Evolutionary conservation across 306 rosid species (phyloP).

Genomic region (Castanea mollissima): DNA sequence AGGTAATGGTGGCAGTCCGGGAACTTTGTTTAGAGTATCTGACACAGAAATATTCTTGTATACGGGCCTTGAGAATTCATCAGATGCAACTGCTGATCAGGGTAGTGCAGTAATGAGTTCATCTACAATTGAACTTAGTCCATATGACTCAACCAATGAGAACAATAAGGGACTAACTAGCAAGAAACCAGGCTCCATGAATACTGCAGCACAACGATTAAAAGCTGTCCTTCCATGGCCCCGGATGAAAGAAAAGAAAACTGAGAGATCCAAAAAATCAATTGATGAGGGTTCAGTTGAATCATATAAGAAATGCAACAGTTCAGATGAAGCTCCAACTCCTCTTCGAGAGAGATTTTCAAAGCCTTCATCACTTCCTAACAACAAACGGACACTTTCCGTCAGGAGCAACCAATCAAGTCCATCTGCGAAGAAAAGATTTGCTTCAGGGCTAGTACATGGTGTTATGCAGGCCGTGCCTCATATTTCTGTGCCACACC

Average conservation of each 20-base stretch:
- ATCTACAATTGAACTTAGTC: slow-evolving; percentile 51
- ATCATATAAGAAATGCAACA: slow-evolving; percentile 46
- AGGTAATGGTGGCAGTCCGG: slow-evolving; percentile 77
- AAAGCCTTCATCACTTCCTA: slow-evolving; percentile 55
- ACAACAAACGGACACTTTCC: slow-evolving; percentile 79
- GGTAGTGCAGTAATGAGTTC: slow-evolving; percentile 45
- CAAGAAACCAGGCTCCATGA: slow-evolving; percentile 67
- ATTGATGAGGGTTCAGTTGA: slow-evolving; percentile 45
- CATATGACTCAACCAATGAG: slow-evolving; percentile 30
- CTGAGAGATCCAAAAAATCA: slow-evolving; percentile 36
- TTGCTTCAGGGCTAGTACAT: slow-evolving; percentile 70
- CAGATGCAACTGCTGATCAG: slow-evolving; percentile 45
- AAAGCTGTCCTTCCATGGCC: slow-evolving; percentile 76
- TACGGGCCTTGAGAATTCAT: slow-evolving; percentile 68
- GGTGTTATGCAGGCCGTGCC: slow-evolving; percentile 66
- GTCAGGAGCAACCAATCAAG: slow-evolving; percentile 87
- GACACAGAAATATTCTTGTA: slow-evolving; percentile 76
- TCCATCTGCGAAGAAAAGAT: slow-evolving; percentile 92
- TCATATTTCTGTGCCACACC: slow-evolving; percentile 23
- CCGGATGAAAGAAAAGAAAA: slow-evolving; percentile 49
- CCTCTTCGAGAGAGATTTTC: slow-evolving; percentile 81
- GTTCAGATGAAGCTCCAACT: slow-evolving; percentile 54
- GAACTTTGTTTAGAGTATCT: slow-evolving; percentile 73
- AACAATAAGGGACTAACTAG: slow-evolving; percentile 29
- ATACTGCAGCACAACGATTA: slow-evolving; percentile 58